Percentiles rank a stretch among this genome's conserved stretches.
These are phyloP conservation scores for Ceratocystis ficicola DNA, from an alignment of 2,329 filamentous ascomycete species.

Conservation along the genomic window DNA sequence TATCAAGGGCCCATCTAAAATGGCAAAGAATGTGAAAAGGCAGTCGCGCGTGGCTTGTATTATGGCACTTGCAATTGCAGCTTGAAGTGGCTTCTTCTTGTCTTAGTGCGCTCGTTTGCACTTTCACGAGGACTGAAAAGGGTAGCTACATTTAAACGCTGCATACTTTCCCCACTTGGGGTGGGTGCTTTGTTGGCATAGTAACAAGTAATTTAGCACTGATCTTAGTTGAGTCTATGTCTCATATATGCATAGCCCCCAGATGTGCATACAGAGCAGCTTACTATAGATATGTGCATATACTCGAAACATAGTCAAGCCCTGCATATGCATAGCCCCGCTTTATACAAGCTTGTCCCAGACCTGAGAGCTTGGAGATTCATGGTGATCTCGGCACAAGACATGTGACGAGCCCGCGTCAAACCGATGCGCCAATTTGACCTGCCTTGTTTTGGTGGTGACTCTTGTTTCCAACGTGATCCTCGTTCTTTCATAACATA, in stretches of 20 bases:
- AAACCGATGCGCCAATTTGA: conserved; percentile 12
- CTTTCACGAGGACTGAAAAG: neutral
- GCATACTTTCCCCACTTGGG: neutral
- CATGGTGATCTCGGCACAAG: conserved; percentile 15
- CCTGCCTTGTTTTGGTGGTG: neutral
- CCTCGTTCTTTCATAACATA: neutral
- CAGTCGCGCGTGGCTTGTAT: neutral
- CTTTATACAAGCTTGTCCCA: neutral
- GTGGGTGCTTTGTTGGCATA: neutral
- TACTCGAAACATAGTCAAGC: neutral
- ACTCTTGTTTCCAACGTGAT: neutral
- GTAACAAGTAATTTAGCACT: neutral
- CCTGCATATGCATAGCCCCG: conserved; percentile 2
- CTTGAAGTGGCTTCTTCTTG: neutral
- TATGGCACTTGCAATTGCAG: neutral
- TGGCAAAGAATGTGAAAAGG: neutral
- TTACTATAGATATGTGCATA: neutral
- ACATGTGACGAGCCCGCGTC: conserved; percentile 16
- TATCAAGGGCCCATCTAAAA: neutral
- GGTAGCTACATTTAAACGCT: conserved; percentile 4
- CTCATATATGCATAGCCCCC: neutral
- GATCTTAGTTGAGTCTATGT: neutral
- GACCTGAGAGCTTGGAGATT: conserved; percentile 9
- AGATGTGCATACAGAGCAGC: neutral
- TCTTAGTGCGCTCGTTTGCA: neutral